A percentile compares a stretch with the other conserved stretches of the same genome.
Evolutionary conservation across 352 stramenopile genomes (phyloP).

Genomic region (Phytophthora megakarya): DNA sequence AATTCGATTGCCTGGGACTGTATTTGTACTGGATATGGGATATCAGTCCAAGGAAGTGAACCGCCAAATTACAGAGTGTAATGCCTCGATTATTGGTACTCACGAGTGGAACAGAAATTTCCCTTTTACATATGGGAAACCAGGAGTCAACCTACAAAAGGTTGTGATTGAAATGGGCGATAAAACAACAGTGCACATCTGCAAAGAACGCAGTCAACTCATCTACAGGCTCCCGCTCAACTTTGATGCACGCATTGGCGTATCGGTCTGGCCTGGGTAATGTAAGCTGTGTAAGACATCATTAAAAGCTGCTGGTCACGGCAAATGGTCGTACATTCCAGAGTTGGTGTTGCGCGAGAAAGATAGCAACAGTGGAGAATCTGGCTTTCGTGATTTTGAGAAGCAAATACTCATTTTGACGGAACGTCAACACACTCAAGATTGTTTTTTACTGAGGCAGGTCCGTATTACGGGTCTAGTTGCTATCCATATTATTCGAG

Average conservation of each 20-base stretch:
- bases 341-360: too few relatives aligned
- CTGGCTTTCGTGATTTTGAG: not conserved
- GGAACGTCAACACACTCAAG: not conserved
- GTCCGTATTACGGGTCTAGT: not conserved
- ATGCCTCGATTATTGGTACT: not conserved
- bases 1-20: not conserved
- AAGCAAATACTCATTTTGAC: not conserved
- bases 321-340: not conserved
- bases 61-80: not conserved
- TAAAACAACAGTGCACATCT: too few relatives aligned
- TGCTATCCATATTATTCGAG: not conserved
- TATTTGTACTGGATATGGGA: not conserved
- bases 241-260: not conserved
- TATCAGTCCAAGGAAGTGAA: conserved; percentile 5
- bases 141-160: not conserved
- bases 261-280: not conserved
- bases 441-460: conserved; percentile 10
- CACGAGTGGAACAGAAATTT: conserved; percentile 1
- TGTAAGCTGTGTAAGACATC: not conserved
- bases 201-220: too few relatives aligned
- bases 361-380: not conserved
- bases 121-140: not conserved
- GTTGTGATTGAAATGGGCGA: not conserved
- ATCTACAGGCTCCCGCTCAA: too few relatives aligned
- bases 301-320: not conserved